Base-by-base conservation (phyloP, 345 rosid species). In the Dovyalis caffra region DNA sequence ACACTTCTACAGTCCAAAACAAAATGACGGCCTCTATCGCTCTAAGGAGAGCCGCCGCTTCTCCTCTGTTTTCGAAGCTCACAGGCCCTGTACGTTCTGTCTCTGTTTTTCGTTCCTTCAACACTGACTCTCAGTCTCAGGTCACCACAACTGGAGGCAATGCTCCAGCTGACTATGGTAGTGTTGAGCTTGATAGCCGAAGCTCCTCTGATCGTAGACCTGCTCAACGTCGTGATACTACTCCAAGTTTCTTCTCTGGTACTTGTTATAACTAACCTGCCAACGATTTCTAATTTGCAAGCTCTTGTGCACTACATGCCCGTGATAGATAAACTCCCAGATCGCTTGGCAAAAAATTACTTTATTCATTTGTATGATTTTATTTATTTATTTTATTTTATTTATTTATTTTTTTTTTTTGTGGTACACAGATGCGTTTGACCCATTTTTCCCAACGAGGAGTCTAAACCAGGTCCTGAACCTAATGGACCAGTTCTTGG, bases 381-480 rank as follows among this genome's bases (percentile, higher is more conserved):
- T n/a, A n/a, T n/a, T n/a, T n/a, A n/a, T n/a, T n/a, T n/a, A n/a
- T n/a, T n/a, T n/a, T n/a, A n/a, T n/a, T n/a, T n/a, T n/a, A n/a
- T n/a, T n/a, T n/a, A n/a, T n/a, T n/a, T n/a, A n/a, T n/a, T n/a
- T n/a, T n/a, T n/a, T n/a, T 10, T n/a, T 1, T 21, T 63, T 6
- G 35, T 6, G 23, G 26, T n/a, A 11, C n/a, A 40, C 67, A 62
- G 78, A 69, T 68, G 62, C 18, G 29, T 18, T 76, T 3, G 80
- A 69, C 21, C 89, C 95, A 7, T 87, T 91, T 32, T 84, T 83
- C 0, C 85, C 95, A 14, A 80, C 87, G 0, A 86, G 92, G 73
- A 90, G 88, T 64, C 75, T 92, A 9, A 83, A 89, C 78, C 92
- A 88, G 71, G 84, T 91, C 62, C 82, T 91, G 79, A 90, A 91